Evolutionary conservation across 352 stramenopile species (phyloP).

Genomic region (Phytophthora quininea): DNA sequence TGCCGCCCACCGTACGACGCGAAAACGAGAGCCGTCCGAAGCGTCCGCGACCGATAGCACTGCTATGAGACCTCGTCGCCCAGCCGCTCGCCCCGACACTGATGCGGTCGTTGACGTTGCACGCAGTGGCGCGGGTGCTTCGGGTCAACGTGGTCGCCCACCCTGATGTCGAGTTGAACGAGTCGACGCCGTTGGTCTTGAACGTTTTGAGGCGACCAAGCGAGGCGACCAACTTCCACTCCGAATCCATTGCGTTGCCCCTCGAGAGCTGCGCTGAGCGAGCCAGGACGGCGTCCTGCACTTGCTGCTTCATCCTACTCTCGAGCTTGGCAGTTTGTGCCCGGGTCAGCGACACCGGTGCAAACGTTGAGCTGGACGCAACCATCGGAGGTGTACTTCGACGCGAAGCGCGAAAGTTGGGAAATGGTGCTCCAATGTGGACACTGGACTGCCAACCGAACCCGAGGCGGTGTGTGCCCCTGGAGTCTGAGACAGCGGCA

Average conservation of each 20-base stretch:
- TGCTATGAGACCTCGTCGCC: constrained; percentile 11
- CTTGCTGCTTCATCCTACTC: constrained; percentile 46
- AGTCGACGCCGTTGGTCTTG: constrained; percentile 41
- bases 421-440: constrained; percentile 16
- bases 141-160: constrained; percentile 31
- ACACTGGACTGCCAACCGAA: neutral
- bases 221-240: constrained; percentile 45
- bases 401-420: constrained; percentile 20
- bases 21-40: constrained; percentile 7
- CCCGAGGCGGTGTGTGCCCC: constrained; percentile 3
- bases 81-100: constrained; percentile 10
- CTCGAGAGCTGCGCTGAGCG: constrained; percentile 24
- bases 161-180: constrained; percentile 25
- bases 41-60: constrained; percentile 5
- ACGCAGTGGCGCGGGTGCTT: constrained; percentile 13
- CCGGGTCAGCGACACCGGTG: constrained; percentile 33
- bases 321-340: constrained; percentile 39
- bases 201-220: constrained; percentile 50
- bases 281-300: constrained; percentile 48
- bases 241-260: constrained; percentile 35
- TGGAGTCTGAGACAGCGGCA: constrained; percentile 20
- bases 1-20: constrained; percentile 17
- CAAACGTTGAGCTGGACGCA: constrained; percentile 19
- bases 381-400: constrained; percentile 11
- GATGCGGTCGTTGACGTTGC: constrained; percentile 23